Evolutionary conservation across 306 rosid genomes (phyloP).

Genomic region (Astragalus glycyphyllos): DNA sequence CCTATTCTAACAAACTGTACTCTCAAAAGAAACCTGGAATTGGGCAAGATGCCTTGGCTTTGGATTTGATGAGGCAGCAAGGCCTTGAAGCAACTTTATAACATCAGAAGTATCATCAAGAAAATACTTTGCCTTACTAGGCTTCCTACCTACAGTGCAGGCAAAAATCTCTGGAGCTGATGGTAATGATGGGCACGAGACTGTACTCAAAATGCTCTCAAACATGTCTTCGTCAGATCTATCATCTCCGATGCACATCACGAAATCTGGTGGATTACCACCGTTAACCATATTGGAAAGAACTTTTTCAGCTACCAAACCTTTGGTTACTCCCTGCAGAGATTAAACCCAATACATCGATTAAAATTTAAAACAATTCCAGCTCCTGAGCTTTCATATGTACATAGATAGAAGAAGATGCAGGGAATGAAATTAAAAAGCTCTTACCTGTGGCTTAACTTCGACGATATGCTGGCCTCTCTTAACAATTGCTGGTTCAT

Average conservation of each 20-base stretch:
- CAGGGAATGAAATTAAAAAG: not conserved
- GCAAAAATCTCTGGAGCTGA: conserved; percentile 73
- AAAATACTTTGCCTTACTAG: conserved; percentile 88
- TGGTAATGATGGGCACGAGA: conserved; percentile 58
- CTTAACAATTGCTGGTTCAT: conserved; percentile 74
- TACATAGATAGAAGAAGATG: conserved; percentile 10
- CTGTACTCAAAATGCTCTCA: conserved; percentile 68
- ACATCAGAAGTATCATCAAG: conserved; percentile 74
- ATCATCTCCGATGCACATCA: conserved; percentile 87
- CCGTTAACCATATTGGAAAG: conserved; percentile 61
- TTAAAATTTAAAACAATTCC: conserved; percentile 6
- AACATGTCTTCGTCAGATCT: conserved; percentile 93
- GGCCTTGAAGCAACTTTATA: conserved; percentile 69
- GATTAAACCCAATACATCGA: conserved; percentile 1
- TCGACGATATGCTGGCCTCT: conserved; percentile 87
- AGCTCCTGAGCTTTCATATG: conserved; percentile 11
- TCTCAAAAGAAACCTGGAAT: conserved; percentile 81
- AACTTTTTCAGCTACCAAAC: conserved; percentile 70
- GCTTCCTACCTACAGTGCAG: conserved; percentile 84
- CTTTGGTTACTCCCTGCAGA: conserved; percentile 86
- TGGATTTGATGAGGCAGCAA: conserved; percentile 71
- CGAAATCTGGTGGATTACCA: conserved; percentile 71
- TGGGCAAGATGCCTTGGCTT: conserved; percentile 65
- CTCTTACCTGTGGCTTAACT: conserved; percentile 83
- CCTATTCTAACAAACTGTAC: conserved; percentile 47